phyloP scores from a whole-genome alignment of 148 eudicot genomes.

The Diospyros lotus region DNA sequence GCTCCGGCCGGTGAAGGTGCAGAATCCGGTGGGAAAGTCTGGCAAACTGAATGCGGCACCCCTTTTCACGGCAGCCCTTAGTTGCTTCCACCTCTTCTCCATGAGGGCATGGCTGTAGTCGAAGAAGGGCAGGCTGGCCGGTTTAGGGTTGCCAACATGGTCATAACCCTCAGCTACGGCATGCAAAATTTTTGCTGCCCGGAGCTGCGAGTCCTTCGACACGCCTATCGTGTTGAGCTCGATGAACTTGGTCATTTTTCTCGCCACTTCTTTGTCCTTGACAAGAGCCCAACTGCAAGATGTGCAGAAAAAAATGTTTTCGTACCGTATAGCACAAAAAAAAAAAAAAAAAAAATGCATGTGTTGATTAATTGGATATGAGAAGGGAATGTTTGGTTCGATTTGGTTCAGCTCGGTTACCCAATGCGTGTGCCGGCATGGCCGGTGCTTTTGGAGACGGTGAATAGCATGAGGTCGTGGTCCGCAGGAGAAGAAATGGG shows the following conservation, averaged over 20 bases:
- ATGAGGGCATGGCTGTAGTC: slow-evolving; percentile 46
- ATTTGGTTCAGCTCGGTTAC: slow-evolving; percentile 27
- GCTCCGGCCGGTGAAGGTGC: slow-evolving; percentile 50
- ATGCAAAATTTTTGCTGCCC: slow-evolving; percentile 83
- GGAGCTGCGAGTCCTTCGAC: slow-evolving; percentile 89
- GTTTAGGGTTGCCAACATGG: slow-evolving; percentile 10
- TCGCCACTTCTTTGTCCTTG: slow-evolving; percentile 70
- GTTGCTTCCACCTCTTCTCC: slow-evolving; percentile 66
- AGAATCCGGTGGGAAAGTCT: slow-evolving; percentile 49
- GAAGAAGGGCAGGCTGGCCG: slow-evolving; percentile 39
- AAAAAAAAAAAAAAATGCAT: background rate
- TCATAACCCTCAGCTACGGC: slow-evolving; percentile 56
- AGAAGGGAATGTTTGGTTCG: background rate
- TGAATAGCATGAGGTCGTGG: slow-evolving; percentile 85
- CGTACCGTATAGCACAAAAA: background rate
- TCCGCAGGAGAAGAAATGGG: slow-evolving; percentile 73
- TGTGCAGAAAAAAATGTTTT: background rate
- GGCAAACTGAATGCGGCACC: slow-evolving; percentile 60
- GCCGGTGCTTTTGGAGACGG: slow-evolving; percentile 93
- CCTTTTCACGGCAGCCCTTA: slow-evolving; percentile 56
- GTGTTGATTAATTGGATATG: no score
- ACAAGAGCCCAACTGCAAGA: slow-evolving; percentile 90
- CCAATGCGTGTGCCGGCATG: slow-evolving; percentile 97
- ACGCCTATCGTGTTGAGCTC: slow-evolving; percentile 91
- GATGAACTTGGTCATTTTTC: slow-evolving; percentile 77